Percentiles rank a stretch among this genome's conserved stretches.
These are phyloP conservation scores for Ustulina deusta DNA, from an alignment of 2,329 filamentous ascomycete genomes.

Conservation along the genomic window DNA sequence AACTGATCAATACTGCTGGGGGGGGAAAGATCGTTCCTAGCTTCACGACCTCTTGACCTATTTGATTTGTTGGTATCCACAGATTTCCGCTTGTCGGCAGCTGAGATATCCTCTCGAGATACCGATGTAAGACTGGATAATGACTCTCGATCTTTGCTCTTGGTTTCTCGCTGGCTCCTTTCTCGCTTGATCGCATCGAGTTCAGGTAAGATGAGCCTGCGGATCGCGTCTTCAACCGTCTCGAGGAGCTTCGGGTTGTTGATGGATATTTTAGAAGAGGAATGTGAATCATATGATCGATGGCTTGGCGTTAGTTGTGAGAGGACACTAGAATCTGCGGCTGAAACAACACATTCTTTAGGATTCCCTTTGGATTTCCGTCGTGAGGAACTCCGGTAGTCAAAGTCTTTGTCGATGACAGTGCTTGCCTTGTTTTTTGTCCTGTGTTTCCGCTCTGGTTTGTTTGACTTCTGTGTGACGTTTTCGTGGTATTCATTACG, in stretches of 20 bases:
- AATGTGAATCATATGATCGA: constrained; percentile 67
- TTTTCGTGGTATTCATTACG: constrained; percentile 57
- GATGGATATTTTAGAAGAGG: constrained; percentile 76
- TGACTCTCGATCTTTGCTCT: constrained; percentile 66
- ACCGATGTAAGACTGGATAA: constrained; percentile 66
- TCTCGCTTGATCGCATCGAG: constrained; percentile 91
- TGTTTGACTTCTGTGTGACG: constrained; percentile 54
- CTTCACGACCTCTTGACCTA: constrained; percentile 64
- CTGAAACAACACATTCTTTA: constrained; percentile 66
- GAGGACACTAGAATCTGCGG: constrained; percentile 65
- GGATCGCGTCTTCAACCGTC: constrained; percentile 93
- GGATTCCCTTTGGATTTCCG: constrained; percentile 65
- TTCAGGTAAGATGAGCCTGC: constrained; percentile 89
- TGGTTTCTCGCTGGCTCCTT: constrained; percentile 80
- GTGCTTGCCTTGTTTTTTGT: constrained; percentile 65
- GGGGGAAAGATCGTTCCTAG: constrained; percentile 66
- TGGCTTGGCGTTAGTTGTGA: constrained; percentile 67
- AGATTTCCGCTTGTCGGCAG: constrained; percentile 62
- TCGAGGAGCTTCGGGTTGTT: constrained; percentile 93
- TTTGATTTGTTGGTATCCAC: constrained; percentile 66
- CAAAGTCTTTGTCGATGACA: constrained; percentile 60
- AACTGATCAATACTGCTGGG: constrained; percentile 62
- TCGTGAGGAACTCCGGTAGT: constrained; percentile 61
- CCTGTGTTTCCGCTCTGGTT: constrained; percentile 63
- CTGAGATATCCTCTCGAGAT: constrained; percentile 67